Evolutionary conservation across 2,329 filamentous ascomycete genomes (phyloP).

Genomic region (Trichocomaceae sp.): DNA sequence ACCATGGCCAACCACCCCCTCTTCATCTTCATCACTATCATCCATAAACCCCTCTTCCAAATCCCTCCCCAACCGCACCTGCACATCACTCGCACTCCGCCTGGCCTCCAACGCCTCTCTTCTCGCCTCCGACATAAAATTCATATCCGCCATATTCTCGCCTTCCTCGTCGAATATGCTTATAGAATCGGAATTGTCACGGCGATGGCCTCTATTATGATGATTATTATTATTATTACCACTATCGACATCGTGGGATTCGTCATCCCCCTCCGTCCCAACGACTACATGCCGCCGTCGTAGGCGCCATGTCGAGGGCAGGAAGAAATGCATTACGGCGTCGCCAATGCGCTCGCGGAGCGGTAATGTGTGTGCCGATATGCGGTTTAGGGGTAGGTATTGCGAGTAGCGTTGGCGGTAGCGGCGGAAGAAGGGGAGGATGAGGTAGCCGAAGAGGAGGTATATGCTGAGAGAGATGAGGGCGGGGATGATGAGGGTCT

Average conservation of each 20-base stretch:
- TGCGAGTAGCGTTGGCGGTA: conserved; percentile 66
- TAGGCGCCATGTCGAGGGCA: conserved; percentile 42
- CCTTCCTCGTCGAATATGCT: conserved; percentile 63
- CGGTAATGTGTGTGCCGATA: conserved; percentile 47
- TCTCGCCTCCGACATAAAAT: conserved; percentile 44
- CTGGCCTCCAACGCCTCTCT: conserved; percentile 38
- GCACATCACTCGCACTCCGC: conserved; percentile 38
- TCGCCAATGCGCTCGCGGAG: conserved; percentile 44
- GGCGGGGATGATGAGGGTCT: conserved; percentile 67
- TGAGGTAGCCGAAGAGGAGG: conserved; percentile 56
- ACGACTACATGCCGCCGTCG: conserved; percentile 17
- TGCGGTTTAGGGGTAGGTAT: conserved; percentile 62
- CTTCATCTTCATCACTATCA: conserved; percentile 61
- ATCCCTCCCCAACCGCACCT: conserved; percentile 66
- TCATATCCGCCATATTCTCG: conserved; percentile 44
- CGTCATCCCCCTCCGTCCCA: neutral
- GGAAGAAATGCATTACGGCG: conserved; percentile 37
- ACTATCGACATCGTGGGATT: neutral
- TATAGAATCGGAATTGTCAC: conserved; percentile 42
- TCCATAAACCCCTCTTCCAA: conserved; percentile 70
- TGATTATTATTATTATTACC: too few species aligned
- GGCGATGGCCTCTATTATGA: too few species aligned
- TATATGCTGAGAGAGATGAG: conserved; percentile 65
- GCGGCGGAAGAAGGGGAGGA: conserved; percentile 62
- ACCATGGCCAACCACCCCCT: conserved; percentile 17